Percentiles rank a stretch among this genome's conserved stretches.
These are phyloP conservation scores for Neltuma alba DNA, from an alignment of 306 rosid species.

Conservation along the genomic window DNA sequence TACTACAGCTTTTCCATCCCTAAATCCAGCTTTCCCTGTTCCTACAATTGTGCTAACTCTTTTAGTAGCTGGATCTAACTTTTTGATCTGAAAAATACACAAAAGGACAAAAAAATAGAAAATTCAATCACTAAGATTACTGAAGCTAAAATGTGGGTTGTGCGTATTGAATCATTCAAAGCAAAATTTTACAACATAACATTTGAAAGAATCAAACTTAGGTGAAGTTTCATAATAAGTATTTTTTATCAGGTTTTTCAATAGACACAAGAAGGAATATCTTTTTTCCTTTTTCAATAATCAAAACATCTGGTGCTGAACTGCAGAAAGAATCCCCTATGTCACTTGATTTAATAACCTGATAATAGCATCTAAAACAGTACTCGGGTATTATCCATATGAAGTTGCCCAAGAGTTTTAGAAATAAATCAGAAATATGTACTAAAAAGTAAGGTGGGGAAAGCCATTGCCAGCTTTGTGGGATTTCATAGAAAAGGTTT, in stretches of 20 bases:
- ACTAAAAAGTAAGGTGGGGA: conserved; percentile 7
- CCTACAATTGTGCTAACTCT: conserved; percentile 85
- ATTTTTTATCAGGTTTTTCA: neutral
- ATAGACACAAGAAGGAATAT: neutral
- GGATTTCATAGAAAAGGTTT: conserved; percentile 22
- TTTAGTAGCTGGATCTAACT: conserved; percentile 75
- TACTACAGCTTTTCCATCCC: conserved; percentile 68
- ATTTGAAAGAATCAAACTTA: neutral
- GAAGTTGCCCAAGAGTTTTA: conserved; percentile 5
- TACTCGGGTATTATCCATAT: neutral
- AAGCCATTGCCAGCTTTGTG: conserved; percentile 5
- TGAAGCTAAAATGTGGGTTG: conserved; percentile 25
- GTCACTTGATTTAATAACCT: neutral
- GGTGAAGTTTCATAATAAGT: neutral
- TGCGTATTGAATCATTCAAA: conserved; percentile 18
- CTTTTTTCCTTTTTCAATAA: neutral
- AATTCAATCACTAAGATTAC: conserved; percentile 23
- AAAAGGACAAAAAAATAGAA: conserved; percentile 11
- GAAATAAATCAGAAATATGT: conserved; percentile 5
- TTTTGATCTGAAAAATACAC: conserved; percentile 72
- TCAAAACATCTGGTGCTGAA: neutral
- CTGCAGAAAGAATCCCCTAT: neutral
- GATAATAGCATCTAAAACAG: neutral
- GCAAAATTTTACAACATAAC: conserved; percentile 21
- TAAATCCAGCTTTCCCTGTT: conserved; percentile 88